phyloP scores from a whole-genome alignment of 805 yeast genomes.

The Saturnispora serradocipensis region DNA sequence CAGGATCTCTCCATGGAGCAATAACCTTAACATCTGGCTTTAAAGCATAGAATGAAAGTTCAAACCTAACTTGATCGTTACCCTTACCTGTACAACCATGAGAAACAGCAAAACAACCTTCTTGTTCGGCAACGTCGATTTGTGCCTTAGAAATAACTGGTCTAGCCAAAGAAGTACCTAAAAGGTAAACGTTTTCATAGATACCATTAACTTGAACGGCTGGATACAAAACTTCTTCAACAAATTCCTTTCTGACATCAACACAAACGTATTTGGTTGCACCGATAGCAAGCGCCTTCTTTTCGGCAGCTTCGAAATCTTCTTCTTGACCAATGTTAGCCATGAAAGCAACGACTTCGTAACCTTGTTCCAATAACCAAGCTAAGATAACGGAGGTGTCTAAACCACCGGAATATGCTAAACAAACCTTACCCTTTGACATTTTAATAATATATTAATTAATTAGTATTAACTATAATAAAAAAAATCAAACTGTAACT shows the following conservation, averaged over 20 bases:
- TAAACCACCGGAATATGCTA: constrained; percentile 98
- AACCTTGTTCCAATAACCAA: constrained; percentile 96
- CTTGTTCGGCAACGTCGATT: constrained; percentile 91
- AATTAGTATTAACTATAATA: background rate
- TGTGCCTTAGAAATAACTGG: constrained; percentile 99
- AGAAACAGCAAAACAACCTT: constrained; percentile 96
- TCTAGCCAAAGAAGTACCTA: constrained; percentile 97
- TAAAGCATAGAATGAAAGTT: constrained; percentile 91
- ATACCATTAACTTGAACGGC: constrained; percentile 97
- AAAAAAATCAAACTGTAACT: background rate
- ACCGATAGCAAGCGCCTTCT: constrained; percentile 93
- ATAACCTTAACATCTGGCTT: constrained; percentile 95
- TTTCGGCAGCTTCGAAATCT: constrained; percentile 95
- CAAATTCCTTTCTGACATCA: constrained; percentile 93
- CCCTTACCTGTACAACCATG: constrained; percentile 99
- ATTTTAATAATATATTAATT: constrained; percentile 29
- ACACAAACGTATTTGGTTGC: constrained; percentile 91
- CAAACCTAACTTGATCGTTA: constrained; percentile 98
- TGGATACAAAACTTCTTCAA: constrained; percentile 86
- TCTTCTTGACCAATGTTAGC: constrained; percentile 99
- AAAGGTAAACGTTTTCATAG: constrained; percentile 91
- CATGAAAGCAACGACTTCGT: constrained; percentile 96
- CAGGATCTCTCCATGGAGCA: constrained; percentile 99
- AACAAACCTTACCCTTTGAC: constrained; percentile 98
- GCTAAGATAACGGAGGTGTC: constrained; percentile 97